These are phyloP conservation scores for Zelonia costaricensis DNA, from an alignment of 208 protist genomes.

Conservation along the genomic window DNA sequence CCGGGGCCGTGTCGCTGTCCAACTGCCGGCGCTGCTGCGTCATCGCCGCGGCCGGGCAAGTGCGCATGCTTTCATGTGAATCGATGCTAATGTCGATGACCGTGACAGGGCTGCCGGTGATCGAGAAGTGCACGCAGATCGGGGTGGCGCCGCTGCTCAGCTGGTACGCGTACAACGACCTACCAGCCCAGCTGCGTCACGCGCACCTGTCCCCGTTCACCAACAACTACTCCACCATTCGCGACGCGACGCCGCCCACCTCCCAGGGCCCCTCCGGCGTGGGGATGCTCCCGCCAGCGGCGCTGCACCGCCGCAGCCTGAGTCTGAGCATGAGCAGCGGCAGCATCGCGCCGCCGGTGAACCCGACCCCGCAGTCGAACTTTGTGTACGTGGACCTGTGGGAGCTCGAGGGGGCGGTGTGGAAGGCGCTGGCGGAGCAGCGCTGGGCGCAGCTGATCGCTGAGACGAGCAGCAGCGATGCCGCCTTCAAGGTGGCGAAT, in stretches of 20 bases:
- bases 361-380: slow-evolving; percentile 1
- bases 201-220: slow-evolving; percentile 37
- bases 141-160: slow-evolving; percentile 23
- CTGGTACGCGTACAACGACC: slow-evolving; percentile 37
- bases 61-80: slow-evolving; percentile 24
- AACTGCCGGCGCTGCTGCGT: slow-evolving; percentile 32
- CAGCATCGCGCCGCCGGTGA: slow-evolving; percentile 10
- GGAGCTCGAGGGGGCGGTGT: slow-evolving; percentile 18
- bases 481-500: background rate
- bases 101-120: slow-evolving; percentile 18
- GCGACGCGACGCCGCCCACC: slow-evolving; percentile 17
- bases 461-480: background rate
- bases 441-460: slow-evolving; percentile 9
- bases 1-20: slow-evolving; percentile 28
- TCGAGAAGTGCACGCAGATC: slow-evolving; percentile 27
- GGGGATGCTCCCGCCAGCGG: too few species aligned
- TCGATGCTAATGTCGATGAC: slow-evolving; percentile 18
- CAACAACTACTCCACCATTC: slow-evolving; percentile 39
- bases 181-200: slow-evolving; percentile 27
- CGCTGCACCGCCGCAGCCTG: background rate
- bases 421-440: slow-evolving; percentile 15
- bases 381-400: slow-evolving; percentile 18
- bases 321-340: background rate
- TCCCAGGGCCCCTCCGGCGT: background rate
- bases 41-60: slow-evolving; percentile 23